phyloP scores from a whole-genome alignment of 805 yeast genomes.

The Teunomyces tritomae region DNA sequence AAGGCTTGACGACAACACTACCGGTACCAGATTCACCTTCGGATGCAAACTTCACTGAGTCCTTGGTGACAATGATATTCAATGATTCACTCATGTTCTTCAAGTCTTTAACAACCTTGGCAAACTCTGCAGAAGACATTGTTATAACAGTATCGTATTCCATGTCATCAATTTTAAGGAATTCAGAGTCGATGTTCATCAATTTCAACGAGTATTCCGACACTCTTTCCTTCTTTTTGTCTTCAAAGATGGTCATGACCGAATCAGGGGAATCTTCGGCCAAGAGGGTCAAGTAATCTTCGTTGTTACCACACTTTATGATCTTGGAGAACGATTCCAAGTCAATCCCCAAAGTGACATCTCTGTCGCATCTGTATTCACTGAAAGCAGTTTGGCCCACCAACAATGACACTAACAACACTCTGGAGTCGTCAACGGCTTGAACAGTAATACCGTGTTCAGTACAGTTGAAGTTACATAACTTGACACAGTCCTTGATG shows the following conservation, averaged over 20 bases:
- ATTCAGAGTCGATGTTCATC: slow-evolving; percentile 96
- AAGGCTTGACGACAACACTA: slow-evolving; percentile 79
- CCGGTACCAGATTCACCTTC: slow-evolving; percentile 94
- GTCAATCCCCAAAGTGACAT: slow-evolving; percentile 88
- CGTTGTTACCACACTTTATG: slow-evolving; percentile 85
- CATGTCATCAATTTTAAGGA: slow-evolving; percentile 89
- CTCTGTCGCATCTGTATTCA: slow-evolving; percentile 94
- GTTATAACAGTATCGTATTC: slow-evolving; percentile 83
- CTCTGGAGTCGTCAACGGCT: slow-evolving; percentile 97
- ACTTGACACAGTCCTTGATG: slow-evolving; percentile 88
- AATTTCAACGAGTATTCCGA: slow-evolving; percentile 88
- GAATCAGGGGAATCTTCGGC: slow-evolving; percentile 82
- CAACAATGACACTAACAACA: slow-evolving; percentile 80
- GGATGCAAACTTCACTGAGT: slow-evolving; percentile 82
- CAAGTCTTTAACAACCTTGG: slow-evolving; percentile 86
- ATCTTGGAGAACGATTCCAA: slow-evolving; percentile 84
- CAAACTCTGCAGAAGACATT: slow-evolving; percentile 85
- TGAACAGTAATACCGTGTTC: slow-evolving; percentile 92
- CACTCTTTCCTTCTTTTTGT: slow-evolving; percentile 83
- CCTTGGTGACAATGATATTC: slow-evolving; percentile 83
- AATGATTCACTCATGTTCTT: slow-evolving; percentile 83
- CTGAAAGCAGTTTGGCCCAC: slow-evolving; percentile 86
- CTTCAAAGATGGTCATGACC: slow-evolving; percentile 83
- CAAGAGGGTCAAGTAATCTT: slow-evolving; percentile 81
- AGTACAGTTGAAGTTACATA: slow-evolving; percentile 97